These are phyloP conservation scores for Setaria italica DNA, from an alignment of 202 grass and related monocot species.

Conservation along the genomic window DNA sequence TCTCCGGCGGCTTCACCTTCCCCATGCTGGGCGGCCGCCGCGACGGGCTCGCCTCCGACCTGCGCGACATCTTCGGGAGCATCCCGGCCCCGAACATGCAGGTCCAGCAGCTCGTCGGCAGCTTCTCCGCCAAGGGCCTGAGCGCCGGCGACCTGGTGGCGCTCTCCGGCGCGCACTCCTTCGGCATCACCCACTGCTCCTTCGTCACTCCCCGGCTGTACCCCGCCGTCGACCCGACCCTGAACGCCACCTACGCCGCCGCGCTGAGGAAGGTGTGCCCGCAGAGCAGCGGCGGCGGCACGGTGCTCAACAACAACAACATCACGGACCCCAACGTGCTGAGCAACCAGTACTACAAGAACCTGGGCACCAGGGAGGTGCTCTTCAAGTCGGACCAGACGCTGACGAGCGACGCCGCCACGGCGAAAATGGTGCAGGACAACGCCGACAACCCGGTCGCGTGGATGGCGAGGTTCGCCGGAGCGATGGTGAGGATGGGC, in stretches of 20 bases:
- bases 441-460: conserved; percentile 8
- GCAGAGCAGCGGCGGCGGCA: background rate
- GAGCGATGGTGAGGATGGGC: conserved; percentile 52
- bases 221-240: conserved; percentile 33
- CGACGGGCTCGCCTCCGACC: conserved; percentile 33
- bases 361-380: conserved; percentile 26
- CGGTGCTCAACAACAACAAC: conserved; percentile 14
- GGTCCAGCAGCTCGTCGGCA: conserved; percentile 12
- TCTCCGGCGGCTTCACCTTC: conserved; percentile 41
- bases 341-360: conserved; percentile 53
- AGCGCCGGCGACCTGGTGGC: conserved; percentile 42
- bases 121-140: conserved; percentile 36
- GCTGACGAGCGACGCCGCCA: background rate
- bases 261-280: conserved; percentile 33
- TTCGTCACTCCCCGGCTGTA: conserved; percentile 46
- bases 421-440: conserved; percentile 19
- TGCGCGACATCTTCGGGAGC: background rate
- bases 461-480: conserved; percentile 48
- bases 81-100: conserved; percentile 18
- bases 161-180: conserved; percentile 65
- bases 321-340: conserved; percentile 28
- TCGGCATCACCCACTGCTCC: conserved; percentile 48
- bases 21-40: conserved; percentile 50
- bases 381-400: conserved; percentile 58
- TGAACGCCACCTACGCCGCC: conserved; percentile 38